A percentile compares a stretch with the other conserved stretches of the same genome.
Evolutionary conservation across 768 basidiomycete genomes (phyloP).

Genomic region (Suillus brevipes): DNA sequence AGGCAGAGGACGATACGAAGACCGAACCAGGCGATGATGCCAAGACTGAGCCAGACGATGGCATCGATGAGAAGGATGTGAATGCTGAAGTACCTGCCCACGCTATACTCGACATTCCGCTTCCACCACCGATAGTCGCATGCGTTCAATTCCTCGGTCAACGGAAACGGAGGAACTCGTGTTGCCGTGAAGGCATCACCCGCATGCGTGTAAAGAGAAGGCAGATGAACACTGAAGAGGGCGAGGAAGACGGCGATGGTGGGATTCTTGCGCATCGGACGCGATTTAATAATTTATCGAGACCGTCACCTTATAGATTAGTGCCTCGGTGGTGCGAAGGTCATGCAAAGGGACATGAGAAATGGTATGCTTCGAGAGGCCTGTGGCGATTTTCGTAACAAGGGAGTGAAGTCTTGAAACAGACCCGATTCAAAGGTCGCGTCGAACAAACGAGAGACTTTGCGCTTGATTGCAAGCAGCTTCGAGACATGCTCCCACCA

Average conservation of each 20-base stretch:
- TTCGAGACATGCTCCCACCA: neutral
- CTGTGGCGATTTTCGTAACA: neutral
- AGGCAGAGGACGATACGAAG: neutral
- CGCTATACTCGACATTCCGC: neutral
- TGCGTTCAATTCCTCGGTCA: neutral
- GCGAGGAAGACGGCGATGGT: neutral
- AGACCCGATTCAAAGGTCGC: neutral
- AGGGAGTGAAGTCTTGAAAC: neutral
- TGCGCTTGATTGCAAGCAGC: neutral
- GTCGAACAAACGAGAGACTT: too few species aligned
- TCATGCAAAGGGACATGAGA: neutral
- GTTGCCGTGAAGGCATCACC: neutral
- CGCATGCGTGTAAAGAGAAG: neutral
- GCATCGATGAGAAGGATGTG: neutral
- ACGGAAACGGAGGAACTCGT: neutral
- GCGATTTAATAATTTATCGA: neutral
- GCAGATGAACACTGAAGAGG: neutral
- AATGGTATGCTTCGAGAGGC: neutral
- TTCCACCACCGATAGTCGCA: neutral
- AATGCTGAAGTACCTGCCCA: neutral
- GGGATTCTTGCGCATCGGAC: neutral
- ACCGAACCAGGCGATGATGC: neutral
- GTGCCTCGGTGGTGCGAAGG: neutral
- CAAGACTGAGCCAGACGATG: neutral
- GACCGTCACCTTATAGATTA: neutral